A percentile compares a stretch with the other conserved stretches of the same genome.
Evolutionary conservation across 116 monocot genomes (phyloP).

Genomic region (Phalaenopsis hybrid): DNA sequence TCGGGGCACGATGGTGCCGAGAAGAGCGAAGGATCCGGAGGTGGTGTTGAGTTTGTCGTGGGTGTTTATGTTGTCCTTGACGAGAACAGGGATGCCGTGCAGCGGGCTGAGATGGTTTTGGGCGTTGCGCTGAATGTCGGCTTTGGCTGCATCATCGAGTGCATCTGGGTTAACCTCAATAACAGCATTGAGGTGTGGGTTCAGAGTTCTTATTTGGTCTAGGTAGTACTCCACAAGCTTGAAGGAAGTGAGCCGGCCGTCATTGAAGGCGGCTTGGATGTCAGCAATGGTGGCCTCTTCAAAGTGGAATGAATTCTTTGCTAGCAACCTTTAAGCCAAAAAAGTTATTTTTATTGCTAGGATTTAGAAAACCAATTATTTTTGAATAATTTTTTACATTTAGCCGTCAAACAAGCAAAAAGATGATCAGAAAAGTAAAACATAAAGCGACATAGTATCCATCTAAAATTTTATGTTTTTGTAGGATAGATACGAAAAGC

Average conservation of each 20-base stretch:
- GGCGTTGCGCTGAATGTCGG: neutral
- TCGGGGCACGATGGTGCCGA: neutral
- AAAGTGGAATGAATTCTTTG: neutral
- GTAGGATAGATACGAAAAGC: too few species aligned
- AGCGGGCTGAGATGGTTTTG: neutral
- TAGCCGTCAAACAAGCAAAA: too few species aligned
- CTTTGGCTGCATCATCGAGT: neutral
- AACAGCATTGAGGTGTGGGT: conserved; percentile 4
- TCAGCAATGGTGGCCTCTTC: neutral
- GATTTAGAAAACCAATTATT: too few species aligned
- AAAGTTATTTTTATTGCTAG: too few species aligned
- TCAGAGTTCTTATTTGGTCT: neutral
- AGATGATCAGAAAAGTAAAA: too few species aligned
- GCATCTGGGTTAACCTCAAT: conserved; percentile 5
- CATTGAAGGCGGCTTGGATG: neutral
- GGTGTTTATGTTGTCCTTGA: conserved; percentile 8
- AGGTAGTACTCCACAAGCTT: neutral
- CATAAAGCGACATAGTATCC: too few species aligned
- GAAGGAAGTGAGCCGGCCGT: neutral
- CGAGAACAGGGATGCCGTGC: conserved; percentile 3
- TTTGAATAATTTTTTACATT: too few species aligned
- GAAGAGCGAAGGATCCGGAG: conserved; percentile 1
- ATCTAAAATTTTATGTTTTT: too few species aligned
- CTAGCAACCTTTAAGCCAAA: too few species aligned
- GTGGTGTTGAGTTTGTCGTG: conserved; percentile 3